Conservation (phyloP, 257 asterid genomes). For the Mentha longifolia region DNA sequence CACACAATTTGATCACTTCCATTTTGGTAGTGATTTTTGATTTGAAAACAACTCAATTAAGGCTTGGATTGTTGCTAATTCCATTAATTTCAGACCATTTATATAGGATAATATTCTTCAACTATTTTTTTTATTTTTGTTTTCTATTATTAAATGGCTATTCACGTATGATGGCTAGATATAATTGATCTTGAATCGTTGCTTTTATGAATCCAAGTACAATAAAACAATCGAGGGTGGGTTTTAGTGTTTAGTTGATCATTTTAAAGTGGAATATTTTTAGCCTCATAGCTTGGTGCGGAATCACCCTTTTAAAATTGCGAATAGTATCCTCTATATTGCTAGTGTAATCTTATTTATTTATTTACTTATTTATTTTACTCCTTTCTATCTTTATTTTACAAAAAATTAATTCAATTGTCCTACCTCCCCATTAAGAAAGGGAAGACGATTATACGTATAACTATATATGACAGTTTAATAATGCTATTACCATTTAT, state of each 20-base stretch:
- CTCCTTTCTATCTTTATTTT: too few relatives aligned
- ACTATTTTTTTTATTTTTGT: background rate
- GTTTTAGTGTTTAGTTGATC: background rate
- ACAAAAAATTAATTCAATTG: too few relatives aligned
- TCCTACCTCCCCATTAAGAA: background rate
- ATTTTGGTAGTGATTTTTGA: background rate
- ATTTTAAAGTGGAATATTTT: background rate
- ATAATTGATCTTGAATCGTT: background rate
- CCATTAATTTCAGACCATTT: background rate
- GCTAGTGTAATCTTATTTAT: too few relatives aligned
- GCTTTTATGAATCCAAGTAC: background rate
- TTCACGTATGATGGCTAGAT: background rate
- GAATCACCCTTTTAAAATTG: background rate
- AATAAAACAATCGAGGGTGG: background rate
- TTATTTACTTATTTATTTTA: too few relatives aligned
- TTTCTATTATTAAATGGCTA: conserved; percentile 17
- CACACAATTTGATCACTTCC: conserved; percentile 4
- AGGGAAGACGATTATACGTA: background rate
- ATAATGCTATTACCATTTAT: too few relatives aligned
- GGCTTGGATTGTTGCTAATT: background rate
- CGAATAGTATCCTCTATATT: too few relatives aligned
- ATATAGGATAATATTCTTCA: conserved; percentile 15
- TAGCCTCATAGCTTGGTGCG: background rate
- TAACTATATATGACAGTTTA: background rate
- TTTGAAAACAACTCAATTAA: too few relatives aligned